Evolutionary conservation across 441 rosid species (phyloP).

Genomic region (Raphanus hybrid): DNA sequence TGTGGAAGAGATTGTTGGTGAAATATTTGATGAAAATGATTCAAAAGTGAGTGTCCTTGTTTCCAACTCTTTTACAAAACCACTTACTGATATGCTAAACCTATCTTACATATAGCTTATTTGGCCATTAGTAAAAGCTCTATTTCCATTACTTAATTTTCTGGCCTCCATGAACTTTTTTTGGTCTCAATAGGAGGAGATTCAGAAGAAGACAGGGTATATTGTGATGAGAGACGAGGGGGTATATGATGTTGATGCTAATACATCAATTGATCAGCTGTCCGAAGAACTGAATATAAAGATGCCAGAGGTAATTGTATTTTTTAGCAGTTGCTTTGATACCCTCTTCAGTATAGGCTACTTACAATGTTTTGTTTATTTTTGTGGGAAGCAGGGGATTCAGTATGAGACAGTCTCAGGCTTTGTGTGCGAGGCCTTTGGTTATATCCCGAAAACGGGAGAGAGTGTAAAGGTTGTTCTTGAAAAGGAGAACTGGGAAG

Average conservation of each 20-base stretch:
- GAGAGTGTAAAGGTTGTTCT: slow-evolving; percentile 84
- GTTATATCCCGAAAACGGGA: slow-evolving; percentile 97
- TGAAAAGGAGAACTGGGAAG: slow-evolving; percentile 83
- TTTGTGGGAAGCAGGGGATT: slow-evolving; percentile 67
- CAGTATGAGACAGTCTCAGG: slow-evolving; percentile 99
- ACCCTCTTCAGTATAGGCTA: slow-evolving; percentile 21
- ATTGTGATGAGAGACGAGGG: slow-evolving; percentile 98
- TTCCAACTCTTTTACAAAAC: slow-evolving; percentile 10
- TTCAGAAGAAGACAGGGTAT: slow-evolving; percentile 98
- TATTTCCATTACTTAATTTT: slow-evolving; percentile 6
- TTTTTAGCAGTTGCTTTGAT: slow-evolving; percentile 6
- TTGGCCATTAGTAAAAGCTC: slow-evolving; percentile 8
- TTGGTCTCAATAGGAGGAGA: slow-evolving; percentile 75
- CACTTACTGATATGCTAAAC: slow-evolving; percentile 8
- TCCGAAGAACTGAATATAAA: slow-evolving; percentile 91
- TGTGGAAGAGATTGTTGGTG: slow-evolving; percentile 99
- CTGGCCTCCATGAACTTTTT: slow-evolving; percentile 9
- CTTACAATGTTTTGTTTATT: slow-evolving; percentile 6
- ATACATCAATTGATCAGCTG: slow-evolving; percentile 95
- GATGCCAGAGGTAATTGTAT: slow-evolving; percentile 87
- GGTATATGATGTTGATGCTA: slow-evolving; percentile 93
- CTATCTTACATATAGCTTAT: neutral
- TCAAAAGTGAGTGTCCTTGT: slow-evolving; percentile 69
- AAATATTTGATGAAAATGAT: slow-evolving; percentile 98
- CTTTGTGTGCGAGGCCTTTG: slow-evolving; percentile 95